Percentiles rank a stretch among this genome's conserved stretches.
Evolutionary conservation across 805 yeast species (phyloP).

Genomic region (Metschnikowia corniflorae): DNA sequence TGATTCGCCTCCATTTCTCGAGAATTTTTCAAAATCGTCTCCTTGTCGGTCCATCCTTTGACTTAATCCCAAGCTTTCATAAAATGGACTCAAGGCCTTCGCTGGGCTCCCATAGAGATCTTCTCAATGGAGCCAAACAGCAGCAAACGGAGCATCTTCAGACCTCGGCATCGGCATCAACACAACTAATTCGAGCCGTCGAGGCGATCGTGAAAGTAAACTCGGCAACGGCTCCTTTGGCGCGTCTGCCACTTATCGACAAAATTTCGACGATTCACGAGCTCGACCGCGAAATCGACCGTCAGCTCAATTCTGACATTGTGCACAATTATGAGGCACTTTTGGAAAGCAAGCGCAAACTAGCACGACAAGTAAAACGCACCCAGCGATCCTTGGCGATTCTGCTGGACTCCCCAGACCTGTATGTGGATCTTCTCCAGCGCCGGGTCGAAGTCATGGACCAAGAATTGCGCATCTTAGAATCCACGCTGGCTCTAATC

Average conservation of each 20-base stretch:
- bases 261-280: conserved; percentile 41
- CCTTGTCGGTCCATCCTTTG: too few relatives aligned
- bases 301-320: conserved; percentile 34
- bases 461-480: conserved; percentile 68
- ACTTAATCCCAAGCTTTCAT: too few relatives aligned
- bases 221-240: conserved; percentile 18
- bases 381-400: conserved; percentile 13
- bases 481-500: conserved; percentile 41
- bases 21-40: too few relatives aligned
- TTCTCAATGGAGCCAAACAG: conserved; percentile 33
- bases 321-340: conserved; percentile 19
- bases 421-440: conserved; percentile 18
- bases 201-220: conserved; percentile 24
- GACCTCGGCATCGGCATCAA: conserved; percentile 25
- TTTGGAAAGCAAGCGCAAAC: conserved; percentile 11
- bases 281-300: conserved; percentile 34
- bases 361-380: conserved; percentile 8
- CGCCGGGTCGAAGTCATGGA: conserved; percentile 63
- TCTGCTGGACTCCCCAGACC: conserved; percentile 3
- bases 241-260: conserved; percentile 23
- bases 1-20: too few relatives aligned
- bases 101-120: conserved; percentile 18
- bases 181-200: conserved; percentile 25
- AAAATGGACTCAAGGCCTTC: too few relatives aligned
- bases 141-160: conserved; percentile 27